Evolutionary conservation across 208 protist species (phyloP).

Genomic region (Willaertia magna): DNA sequence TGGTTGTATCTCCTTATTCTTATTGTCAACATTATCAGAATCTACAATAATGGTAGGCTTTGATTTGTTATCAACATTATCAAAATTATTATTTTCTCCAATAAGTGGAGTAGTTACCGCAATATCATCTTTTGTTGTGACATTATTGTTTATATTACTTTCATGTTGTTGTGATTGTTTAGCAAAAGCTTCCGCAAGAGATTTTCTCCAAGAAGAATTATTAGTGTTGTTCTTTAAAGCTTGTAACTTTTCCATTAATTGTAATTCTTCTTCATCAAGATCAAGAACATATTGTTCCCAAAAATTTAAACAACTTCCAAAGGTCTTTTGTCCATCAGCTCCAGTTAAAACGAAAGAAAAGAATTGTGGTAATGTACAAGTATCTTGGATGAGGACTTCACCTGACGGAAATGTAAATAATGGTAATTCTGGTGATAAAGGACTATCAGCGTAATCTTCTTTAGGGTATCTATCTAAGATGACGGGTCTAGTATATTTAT

Average conservation of each 20-base stretch:
- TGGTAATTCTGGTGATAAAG: neutral
- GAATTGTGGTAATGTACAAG: neutral
- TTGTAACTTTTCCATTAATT: neutral
- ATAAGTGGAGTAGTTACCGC: no score
- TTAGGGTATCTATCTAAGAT: neutral
- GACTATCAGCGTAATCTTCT: neutral
- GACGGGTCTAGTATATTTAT: neutral
- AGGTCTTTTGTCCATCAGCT: neutral
- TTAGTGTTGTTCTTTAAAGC: no score
- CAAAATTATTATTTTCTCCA: no score
- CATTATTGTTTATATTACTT: no score
- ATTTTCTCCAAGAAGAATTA: no score
- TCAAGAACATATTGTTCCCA: neutral
- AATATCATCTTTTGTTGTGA: no score
- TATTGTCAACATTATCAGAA: neutral
- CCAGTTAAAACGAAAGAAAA: constrained; percentile 6
- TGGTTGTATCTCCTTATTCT: neutral
- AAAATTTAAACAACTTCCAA: constrained; percentile 1
- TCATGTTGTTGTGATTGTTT: no score
- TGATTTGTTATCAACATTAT: no score
- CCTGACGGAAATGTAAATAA: neutral
- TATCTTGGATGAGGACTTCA: neutral
- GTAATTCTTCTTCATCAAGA: neutral
- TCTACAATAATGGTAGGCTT: neutral
- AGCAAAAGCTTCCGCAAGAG: no score